A percentile compares a stretch with the other conserved stretches of the same genome.
These are phyloP conservation scores for Cubamyces sp. DNA, from an alignment of 768 basidiomycete genomes.

Conservation along the genomic window DNA sequence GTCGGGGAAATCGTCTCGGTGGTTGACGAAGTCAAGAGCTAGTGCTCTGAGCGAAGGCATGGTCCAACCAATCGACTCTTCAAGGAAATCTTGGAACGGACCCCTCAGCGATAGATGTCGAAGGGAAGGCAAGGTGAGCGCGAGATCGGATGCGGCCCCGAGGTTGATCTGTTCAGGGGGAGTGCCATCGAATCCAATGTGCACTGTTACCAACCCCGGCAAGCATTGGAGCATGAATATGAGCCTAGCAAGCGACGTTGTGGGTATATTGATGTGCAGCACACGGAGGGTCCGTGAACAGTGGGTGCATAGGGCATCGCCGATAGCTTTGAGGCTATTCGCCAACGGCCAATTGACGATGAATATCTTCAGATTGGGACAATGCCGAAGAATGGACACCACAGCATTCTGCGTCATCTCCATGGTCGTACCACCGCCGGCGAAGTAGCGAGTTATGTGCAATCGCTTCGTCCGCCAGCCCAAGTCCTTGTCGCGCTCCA, in stretches of 20 bases:
- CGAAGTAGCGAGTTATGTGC: conserved; percentile 62
- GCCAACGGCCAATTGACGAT: conserved; percentile 69
- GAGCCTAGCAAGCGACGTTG: conserved; percentile 59
- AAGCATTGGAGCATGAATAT: conserved; percentile 75
- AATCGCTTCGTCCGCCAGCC: conserved; percentile 78
- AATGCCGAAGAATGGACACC: conserved; percentile 60
- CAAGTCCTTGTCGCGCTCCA: conserved; percentile 55
- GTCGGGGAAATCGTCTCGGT: conserved; percentile 58
- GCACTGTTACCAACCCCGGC: conserved; percentile 56
- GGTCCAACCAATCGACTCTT: conserved; percentile 69
- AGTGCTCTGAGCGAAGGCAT: conserved; percentile 63
- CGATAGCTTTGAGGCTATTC: conserved; percentile 62
- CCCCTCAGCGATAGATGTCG: conserved; percentile 68
- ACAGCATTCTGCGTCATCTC: conserved; percentile 58
- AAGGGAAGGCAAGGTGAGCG: conserved; percentile 55
- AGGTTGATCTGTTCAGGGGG: conserved; percentile 49
- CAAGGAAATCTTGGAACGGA: conserved; percentile 64
- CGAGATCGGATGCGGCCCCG: conserved; percentile 63
- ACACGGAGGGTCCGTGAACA: conserved; percentile 58
- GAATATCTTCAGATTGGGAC: conserved; percentile 76
- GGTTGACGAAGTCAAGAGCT: conserved; percentile 55
- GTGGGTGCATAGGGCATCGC: conserved; percentile 60
- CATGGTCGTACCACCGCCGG: conserved; percentile 45
- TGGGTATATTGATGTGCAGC: conserved; percentile 62
- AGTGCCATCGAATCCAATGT: conserved; percentile 51